Conservation (phyloP, 257 asterid species). For the Ligustrum vulgare region DNA sequence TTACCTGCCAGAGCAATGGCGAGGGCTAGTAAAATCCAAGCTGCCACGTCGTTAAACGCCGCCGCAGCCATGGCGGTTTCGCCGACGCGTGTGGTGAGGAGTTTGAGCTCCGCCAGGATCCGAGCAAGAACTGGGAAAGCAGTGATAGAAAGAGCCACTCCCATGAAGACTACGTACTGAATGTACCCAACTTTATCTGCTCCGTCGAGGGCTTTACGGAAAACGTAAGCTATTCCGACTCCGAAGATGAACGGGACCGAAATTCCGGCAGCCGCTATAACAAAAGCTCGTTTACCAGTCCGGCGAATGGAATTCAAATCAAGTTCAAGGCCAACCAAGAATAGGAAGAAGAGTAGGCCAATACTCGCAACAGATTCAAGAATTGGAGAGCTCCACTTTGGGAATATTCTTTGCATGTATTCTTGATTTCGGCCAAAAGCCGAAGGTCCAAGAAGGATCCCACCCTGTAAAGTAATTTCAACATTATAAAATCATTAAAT, state of each 20-base stretch:
- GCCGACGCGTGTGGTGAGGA: conserved; percentile 56
- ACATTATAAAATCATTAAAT: background rate
- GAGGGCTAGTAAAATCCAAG: conserved; percentile 67
- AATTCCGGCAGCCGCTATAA: conserved; percentile 58
- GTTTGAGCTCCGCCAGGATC: conserved; percentile 60
- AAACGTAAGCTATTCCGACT: conserved; percentile 40
- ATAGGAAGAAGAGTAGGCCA: conserved; percentile 61
- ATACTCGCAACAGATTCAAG: conserved; percentile 55
- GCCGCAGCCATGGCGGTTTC: conserved; percentile 77
- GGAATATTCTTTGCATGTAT: conserved; percentile 48
- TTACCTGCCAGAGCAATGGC: conserved; percentile 59
- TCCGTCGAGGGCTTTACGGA: conserved; percentile 38
- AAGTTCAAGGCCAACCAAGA: conserved; percentile 65
- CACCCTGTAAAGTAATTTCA: conserved; percentile 39
- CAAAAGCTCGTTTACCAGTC: conserved; percentile 43
- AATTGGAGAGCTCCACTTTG: conserved; percentile 55
- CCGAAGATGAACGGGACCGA: conserved; percentile 44
- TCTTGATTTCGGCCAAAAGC: conserved; percentile 44
- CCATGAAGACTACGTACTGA: conserved; percentile 52
- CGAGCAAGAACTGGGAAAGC: conserved; percentile 74
- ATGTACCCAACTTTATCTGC: conserved; percentile 42
- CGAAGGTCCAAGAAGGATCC: conserved; percentile 61
- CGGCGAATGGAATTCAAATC: conserved; percentile 44
- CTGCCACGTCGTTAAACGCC: conserved; percentile 60
- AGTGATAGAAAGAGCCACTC: conserved; percentile 63